Conservation (phyloP, 768 basidiomycete species). For the Naematelia aurantialba region DNA sequence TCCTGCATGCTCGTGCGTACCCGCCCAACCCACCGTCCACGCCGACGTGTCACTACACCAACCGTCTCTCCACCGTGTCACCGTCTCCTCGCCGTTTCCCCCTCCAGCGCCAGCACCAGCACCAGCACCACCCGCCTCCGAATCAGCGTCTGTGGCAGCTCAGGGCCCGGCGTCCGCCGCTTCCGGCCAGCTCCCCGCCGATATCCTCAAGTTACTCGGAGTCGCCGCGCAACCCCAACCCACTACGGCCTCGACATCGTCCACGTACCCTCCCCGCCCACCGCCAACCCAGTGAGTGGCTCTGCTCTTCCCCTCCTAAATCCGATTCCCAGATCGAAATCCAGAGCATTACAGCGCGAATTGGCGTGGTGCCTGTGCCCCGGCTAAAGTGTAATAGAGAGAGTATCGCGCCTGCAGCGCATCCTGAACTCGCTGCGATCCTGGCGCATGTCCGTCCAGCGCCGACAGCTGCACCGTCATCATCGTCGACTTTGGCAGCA, state of each 20-base stretch:
- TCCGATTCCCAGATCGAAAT: no score
- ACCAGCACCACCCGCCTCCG: no score
- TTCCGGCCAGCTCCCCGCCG: constrained; percentile 30
- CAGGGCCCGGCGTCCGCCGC: constrained; percentile 8
- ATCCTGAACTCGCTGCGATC: constrained; percentile 31
- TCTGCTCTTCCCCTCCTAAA: not conserved
- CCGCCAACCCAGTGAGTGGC: not conserved
- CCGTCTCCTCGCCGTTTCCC: not conserved
- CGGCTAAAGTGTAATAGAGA: not conserved
- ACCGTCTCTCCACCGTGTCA: not conserved
- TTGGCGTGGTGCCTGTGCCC: no score
- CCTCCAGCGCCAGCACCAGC: no score
- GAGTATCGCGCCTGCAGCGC: not conserved
- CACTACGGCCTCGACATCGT: not conserved
- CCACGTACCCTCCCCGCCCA: no score
- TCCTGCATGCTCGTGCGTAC: not conserved
- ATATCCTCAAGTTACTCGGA: constrained; percentile 37
- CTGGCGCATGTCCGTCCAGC: constrained; percentile 23
- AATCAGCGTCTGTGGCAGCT: no score
- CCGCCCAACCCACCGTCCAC: not conserved
- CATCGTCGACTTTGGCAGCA: not conserved
- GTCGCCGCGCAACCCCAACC: constrained; percentile 7
- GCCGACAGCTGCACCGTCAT: not conserved
- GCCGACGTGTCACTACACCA: not conserved
- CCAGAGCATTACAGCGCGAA: no score